Conservation (phyloP, 2,329 filamentous ascomycete genomes). For the Aspergillus sp. region DNA sequence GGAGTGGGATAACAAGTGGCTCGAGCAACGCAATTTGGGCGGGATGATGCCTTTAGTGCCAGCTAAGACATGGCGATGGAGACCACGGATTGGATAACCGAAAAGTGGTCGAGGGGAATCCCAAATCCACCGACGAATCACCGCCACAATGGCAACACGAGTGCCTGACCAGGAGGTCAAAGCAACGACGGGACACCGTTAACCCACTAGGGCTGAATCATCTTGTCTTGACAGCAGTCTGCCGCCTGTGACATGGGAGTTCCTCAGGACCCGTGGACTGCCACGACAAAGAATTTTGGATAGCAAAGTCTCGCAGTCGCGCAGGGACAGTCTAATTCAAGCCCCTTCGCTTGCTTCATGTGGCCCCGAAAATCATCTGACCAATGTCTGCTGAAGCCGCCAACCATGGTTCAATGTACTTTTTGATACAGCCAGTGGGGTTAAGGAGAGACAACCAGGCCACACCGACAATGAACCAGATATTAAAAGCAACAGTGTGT, state of each 20-base stretch:
- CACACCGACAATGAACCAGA: neutral
- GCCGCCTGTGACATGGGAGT: too few species aligned
- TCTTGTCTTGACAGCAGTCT: too few species aligned
- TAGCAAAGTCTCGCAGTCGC: too few species aligned
- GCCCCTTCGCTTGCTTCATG: neutral
- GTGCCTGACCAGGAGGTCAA: constrained; percentile 17
- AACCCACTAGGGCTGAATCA: constrained; percentile 7
- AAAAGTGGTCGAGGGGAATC: constrained; percentile 8
- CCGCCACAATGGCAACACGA: constrained; percentile 8
- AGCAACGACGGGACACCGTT: constrained; percentile 3
- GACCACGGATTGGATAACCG: constrained; percentile 25
- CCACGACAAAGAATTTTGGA: too few species aligned
- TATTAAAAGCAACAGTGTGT: neutral
- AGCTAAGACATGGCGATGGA: constrained; percentile 20
- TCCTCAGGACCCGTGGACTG: too few species aligned
- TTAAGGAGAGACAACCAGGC: constrained; percentile 12
- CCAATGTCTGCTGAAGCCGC: neutral
- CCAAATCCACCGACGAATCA: constrained; percentile 19
- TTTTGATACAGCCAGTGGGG: constrained; percentile 22
- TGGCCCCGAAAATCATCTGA: constrained; percentile 1
- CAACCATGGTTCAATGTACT: constrained; percentile 17
- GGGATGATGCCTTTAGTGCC: constrained; percentile 31
- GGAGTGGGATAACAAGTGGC: constrained; percentile 17
- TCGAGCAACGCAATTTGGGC: constrained; percentile 25
- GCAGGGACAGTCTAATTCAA: neutral